Base-by-base conservation (phyloP, 1,284 basidiomycete species). In the Cerrena zonata region DNA sequence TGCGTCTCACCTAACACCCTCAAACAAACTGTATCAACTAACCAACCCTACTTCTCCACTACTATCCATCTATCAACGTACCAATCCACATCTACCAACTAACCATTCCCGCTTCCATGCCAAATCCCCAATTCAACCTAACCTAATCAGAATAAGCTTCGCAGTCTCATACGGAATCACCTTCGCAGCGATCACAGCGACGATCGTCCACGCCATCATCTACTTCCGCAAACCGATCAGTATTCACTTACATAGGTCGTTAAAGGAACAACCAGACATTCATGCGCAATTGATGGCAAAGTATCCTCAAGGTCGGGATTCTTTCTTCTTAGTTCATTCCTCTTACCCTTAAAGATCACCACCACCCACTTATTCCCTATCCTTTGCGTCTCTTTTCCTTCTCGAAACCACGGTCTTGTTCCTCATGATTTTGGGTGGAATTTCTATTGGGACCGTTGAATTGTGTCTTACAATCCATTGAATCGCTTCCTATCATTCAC, bases 211-310 rank as follows among this genome's bases (percentile, higher is more conserved):
- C 69, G 84, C 89, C 1, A 67, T 77, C 3, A 74, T 94, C 10
- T 78, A 81, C 58, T 80, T 84, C 65, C 77, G 82, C 27, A 74
- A 73, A 51, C 70, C 76, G 47, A 78, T 86, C 45, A 74, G 74
- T 67, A 59, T 66, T n/a, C 69, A 72, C 45, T 69, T 72, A 1
- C 58, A 80, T n/a, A 63, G 73, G 22, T 69, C 73, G 45, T 58
- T 76, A 24, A 63, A 70, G 5, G 79, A 82, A 56, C 75, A 79
- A 53, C 80, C 82, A 26, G 84, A 87, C 60, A 76, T 87, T 38
- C 84, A 87, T 60, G 81, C 81, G 5, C 73, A 76, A 43, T 74
- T 94, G 27, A 94, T 94, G 91, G 71, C 79, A 7, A 70, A 73
- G 37, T 94, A 94, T 67, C 78, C 75, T 0, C 81, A 86, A 61